Evolutionary conservation across 306 rosid species (phyloP).

Genomic region (Hylodesmum podocarpum): DNA sequence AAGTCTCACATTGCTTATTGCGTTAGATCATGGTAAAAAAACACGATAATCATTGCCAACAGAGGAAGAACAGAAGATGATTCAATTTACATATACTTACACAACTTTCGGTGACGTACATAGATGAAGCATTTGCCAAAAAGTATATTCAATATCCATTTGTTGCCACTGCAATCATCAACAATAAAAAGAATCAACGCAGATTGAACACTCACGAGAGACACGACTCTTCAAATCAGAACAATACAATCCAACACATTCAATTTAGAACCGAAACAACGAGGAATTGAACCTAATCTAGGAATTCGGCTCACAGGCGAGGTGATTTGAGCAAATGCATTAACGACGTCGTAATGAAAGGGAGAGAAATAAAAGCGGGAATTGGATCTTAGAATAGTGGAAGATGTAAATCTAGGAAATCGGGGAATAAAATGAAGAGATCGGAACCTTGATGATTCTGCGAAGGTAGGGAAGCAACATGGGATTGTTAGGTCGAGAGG

Average conservation of each 20-base stretch:
- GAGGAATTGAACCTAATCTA: conserved; percentile 17
- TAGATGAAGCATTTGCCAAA: conserved; percentile 99
- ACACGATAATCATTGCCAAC: neutral
- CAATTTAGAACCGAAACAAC: neutral
- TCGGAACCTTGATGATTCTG: conserved; percentile 92
- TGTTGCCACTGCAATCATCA: conserved; percentile 97
- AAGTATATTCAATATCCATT: conserved; percentile 98
- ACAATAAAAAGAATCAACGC: too few species aligned
- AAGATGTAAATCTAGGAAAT: neutral
- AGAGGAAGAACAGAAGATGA: neutral
- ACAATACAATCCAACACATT: neutral
- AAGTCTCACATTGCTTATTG: neutral
- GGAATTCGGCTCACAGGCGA: neutral
- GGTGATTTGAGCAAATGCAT: neutral
- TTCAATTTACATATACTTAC: conserved; percentile 48
- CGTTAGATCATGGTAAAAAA: conserved; percentile 1
- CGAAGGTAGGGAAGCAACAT: conserved; percentile 86
- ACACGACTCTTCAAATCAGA: neutral
- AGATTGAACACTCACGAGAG: neutral
- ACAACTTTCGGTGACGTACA: conserved; percentile 99
- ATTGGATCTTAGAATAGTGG: conserved; percentile 10
- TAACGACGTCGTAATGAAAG: neutral
- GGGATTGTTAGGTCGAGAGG: conserved; percentile 76
- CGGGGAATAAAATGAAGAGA: conserved; percentile 35
- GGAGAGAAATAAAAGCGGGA: neutral